phyloP scores from a whole-genome alignment of 108 stramenopile species.

The Pinguiococcus pyrenoidosus region DNA sequence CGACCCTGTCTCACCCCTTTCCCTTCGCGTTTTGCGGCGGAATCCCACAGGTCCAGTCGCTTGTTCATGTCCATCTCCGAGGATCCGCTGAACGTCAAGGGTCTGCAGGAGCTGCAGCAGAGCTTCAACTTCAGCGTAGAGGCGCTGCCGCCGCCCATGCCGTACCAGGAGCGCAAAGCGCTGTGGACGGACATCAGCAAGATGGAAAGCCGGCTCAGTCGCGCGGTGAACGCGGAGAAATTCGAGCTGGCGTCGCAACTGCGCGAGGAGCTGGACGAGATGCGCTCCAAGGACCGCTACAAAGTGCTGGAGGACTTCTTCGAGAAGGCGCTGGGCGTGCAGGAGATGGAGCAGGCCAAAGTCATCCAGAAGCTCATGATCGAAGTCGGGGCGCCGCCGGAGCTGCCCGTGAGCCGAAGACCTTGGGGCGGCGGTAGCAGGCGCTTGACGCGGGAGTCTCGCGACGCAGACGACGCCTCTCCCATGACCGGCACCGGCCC shows the following conservation, averaged over 20 bases:
- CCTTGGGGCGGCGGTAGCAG: too few relatives aligned
- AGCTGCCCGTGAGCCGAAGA: not conserved
- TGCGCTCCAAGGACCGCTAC: slow-evolving; percentile 15
- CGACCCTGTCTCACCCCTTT: too few relatives aligned
- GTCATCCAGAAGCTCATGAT: slow-evolving; percentile 8
- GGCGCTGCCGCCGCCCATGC: too few relatives aligned
- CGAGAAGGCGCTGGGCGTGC: slow-evolving; percentile 1
- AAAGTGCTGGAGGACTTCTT: slow-evolving; percentile 6
- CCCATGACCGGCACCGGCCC: not conserved
- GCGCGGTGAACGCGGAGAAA: slow-evolving; percentile 5
- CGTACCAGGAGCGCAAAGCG: slow-evolving; percentile 8
- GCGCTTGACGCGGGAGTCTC: not conserved
- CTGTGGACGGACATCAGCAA: slow-evolving; percentile 5
- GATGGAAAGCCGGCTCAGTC: not conserved
- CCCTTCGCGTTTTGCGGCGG: too few relatives aligned
- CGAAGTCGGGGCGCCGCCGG: slow-evolving; percentile 7
- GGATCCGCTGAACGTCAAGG: too few relatives aligned
- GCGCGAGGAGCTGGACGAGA: not conserved
- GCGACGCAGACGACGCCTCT: not conserved
- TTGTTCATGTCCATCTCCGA: too few relatives aligned
- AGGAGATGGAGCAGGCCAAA: slow-evolving; percentile 9
- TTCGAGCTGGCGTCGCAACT: slow-evolving; percentile 4
- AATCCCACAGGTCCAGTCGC: too few relatives aligned
- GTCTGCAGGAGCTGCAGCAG: too few relatives aligned
- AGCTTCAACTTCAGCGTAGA: too few relatives aligned